Base-by-base conservation (phyloP, 441 rosid species). In the Jatropha podagrica region DNA sequence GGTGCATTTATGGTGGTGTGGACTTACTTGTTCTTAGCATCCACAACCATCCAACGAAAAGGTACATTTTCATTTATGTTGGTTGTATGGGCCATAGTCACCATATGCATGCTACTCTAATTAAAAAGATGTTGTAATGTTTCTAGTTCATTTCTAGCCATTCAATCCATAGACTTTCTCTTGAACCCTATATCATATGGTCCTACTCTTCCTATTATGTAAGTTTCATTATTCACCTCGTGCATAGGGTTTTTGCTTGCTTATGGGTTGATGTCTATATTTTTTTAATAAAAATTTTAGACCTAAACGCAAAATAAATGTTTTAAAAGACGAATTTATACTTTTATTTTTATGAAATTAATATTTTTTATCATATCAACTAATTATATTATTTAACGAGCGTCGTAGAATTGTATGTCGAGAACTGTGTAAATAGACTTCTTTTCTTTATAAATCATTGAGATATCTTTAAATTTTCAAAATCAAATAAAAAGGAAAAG, bases 1-100 rank as follows among this genome's bases (percentile, higher is more conserved):
- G 73, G 76, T 80, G 88, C 83, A 84, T 86, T 88, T 69, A 84
- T 80, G 73, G 81, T 76, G 73, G 1, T 56, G 76, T 82, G 86
- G 83, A 85, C 73, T 71, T 72, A 68, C 69, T 85, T 75, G 83
- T 77, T 37, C 69, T 72, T 76, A 79, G 78, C 58, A 82, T 27
- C 12, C 76, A 46, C 13, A 74, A 69, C 79, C 75, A 72, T 71
- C 85, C 82, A 74, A 72, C 81, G 55, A 74, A 77, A 68, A 73
- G 71, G 71, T 69, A 76, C 76, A 66, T 76, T 72, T 56, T 55
- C 66, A 54, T 58, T 65, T 41, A 77, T 56, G 64, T 7, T 61
- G 17, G 8, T 54, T 49, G 48, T 10, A 51, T 23, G 78, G 73
- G 60, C 62, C 52, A 46, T 27, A 14, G 32, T 32, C 2, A 32